A percentile compares a stretch with the other conserved stretches of the same genome.
phyloP scores from a whole-genome alignment of 345 rosid genomes.

The Euphorbia pulcherrima region DNA sequence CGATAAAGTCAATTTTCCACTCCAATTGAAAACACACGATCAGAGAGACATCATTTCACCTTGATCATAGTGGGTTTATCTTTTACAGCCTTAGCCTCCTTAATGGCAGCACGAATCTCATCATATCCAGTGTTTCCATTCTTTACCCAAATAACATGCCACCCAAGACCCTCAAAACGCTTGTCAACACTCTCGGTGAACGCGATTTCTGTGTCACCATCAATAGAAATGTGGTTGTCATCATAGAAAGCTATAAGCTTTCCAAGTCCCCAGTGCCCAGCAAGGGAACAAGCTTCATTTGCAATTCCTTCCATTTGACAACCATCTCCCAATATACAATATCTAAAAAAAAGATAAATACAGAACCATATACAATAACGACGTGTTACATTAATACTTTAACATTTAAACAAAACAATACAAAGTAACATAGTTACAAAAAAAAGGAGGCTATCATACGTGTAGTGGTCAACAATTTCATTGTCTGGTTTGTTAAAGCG shows the following conservation, averaged over 20 bases:
- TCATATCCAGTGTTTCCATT: constrained; percentile 97
- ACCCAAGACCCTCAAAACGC: constrained; percentile 96
- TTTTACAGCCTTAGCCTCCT: constrained; percentile 93
- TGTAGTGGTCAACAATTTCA: constrained; percentile 83
- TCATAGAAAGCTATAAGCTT: constrained; percentile 96
- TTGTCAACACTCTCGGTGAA: constrained; percentile 80
- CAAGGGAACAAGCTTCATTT: constrained; percentile 89
- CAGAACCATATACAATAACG: background rate
- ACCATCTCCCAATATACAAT: constrained; percentile 83
- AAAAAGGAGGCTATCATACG: constrained; percentile 37
- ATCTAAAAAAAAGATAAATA: constrained; percentile 38
- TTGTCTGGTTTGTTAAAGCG: constrained; percentile 77
- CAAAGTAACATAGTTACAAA: background rate
- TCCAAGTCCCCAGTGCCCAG: constrained; percentile 98
- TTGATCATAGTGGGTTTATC: constrained; percentile 90
- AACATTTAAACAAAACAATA: background rate
- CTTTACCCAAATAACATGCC: constrained; percentile 99
- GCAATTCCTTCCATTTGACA: constrained; percentile 98
- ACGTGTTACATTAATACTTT: background rate
- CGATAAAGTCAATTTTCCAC: background rate
- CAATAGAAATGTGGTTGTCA: constrained; percentile 98
- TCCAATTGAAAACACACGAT: background rate
- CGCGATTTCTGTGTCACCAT: constrained; percentile 96
- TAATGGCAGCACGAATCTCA: constrained; percentile 97
- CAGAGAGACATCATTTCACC: constrained; percentile 34